Percentiles rank a stretch among this genome's conserved stretches.
Evolutionary conservation across 1,139 yeast genomes (phyloP).

Genomic region (Blastobotrys persicus): DNA sequence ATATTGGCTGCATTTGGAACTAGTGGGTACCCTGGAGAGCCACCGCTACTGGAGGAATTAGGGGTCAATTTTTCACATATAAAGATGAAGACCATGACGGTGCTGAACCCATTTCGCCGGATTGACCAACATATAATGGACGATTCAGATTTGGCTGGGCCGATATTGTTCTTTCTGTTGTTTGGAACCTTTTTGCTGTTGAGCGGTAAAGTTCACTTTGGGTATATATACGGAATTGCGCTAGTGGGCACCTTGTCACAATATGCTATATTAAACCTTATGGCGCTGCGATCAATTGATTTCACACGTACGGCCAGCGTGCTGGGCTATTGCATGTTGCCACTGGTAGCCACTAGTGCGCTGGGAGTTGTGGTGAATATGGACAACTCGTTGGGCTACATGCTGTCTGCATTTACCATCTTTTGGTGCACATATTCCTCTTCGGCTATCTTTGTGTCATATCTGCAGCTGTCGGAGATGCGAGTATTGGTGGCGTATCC

Average conservation of each 20-base stretch:
- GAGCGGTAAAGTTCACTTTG: conserved; percentile 93
- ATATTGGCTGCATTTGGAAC: conserved; percentile 90
- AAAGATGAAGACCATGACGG: conserved; percentile 78
- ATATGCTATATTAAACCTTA: conserved; percentile 78
- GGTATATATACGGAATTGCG: conserved; percentile 96
- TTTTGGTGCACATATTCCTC: conserved; percentile 94
- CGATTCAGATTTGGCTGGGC: conserved; percentile 95
- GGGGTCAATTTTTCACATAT: conserved; percentile 93
- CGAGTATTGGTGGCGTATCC: conserved; percentile 94
- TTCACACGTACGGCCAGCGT: conserved; percentile 82
- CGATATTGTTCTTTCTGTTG: conserved; percentile 79
- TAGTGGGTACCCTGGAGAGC: conserved; percentile 90
- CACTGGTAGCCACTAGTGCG: conserved; percentile 77
- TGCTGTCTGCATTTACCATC: conserved; percentile 67
- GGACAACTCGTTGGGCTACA: conserved; percentile 74
- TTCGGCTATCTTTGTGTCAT: conserved; percentile 88
- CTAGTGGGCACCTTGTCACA: conserved; percentile 83
- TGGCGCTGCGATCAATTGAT: conserved; percentile 66
- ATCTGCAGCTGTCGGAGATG: conserved; percentile 77
- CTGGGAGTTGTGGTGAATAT: conserved; percentile 67
- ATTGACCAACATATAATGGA: conserved; percentile 75
- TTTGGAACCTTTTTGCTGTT: conserved; percentile 82
- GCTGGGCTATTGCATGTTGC: conserved; percentile 89
- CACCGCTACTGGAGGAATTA: conserved; percentile 85
- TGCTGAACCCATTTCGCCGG: conserved; percentile 69